phyloP scores from a whole-genome alignment of 257 asterid species.

The Plantago elongata region DNA sequence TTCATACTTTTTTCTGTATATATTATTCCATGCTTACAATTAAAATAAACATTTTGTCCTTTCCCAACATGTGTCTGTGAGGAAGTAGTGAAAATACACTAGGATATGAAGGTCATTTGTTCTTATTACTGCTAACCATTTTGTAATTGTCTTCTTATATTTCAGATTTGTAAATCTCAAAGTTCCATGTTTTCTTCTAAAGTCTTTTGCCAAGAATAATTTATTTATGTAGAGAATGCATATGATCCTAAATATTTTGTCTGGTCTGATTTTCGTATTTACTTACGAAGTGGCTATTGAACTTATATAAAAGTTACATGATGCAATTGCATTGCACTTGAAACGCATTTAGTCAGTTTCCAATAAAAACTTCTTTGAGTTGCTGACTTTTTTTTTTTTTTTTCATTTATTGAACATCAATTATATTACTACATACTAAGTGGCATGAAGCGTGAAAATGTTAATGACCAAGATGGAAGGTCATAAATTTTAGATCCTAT shows the following conservation, averaged over 20 bases:
- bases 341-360: too few species aligned
- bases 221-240: neutral
- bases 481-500: too few species aligned
- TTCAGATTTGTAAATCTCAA: neutral
- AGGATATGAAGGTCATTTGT: neutral
- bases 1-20: neutral
- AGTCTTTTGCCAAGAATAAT: conserved; percentile 1
- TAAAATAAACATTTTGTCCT: neutral
- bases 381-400: neutral
- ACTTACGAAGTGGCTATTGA: neutral
- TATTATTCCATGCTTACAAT: neutral
- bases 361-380: conserved; percentile 8
- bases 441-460: too few species aligned
- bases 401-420: too few species aligned
- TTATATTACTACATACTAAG: too few species aligned
- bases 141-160: neutral
- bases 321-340: neutral
- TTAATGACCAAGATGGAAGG: too few species aligned
- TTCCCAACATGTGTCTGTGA: neutral
- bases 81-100: neutral
- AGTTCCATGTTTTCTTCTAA: neutral
- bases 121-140: neutral
- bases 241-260: conserved; percentile 9
- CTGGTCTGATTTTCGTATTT: neutral
- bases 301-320: conserved; percentile 1